Evolutionary conservation across 805 yeast species (phyloP).

Genomic region (fission yeast (Schizosaccharomyces pombe)): ASM294v3 CU329670.1:3146001-3146500

Average conservation of each 20-base stretch:
- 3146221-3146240: conserved; percentile 56
- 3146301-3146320: conserved; percentile 38
- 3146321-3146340: conserved; percentile 45
- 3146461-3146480: conserved; percentile 65
- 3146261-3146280: conserved; percentile 60
- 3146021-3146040: not conserved
- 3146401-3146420: conserved; percentile 59
- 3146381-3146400: conserved; percentile 39
- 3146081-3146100: not conserved
- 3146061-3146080: not conserved
- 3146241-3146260: conserved; percentile 48
- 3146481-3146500: conserved; percentile 20
- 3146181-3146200: conserved; percentile 20
- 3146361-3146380: conserved; percentile 56
- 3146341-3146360: conserved; percentile 76
- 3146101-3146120: not conserved
- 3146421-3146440: conserved; percentile 60
- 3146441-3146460: conserved; percentile 47
- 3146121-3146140: not conserved
- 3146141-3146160: not conserved
- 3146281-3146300: conserved; percentile 90
- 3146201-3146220: conserved; percentile 57
- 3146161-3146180: not conserved
- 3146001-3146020: not conserved
- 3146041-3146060: not conserved